Evolutionary conservation across 1,284 basidiomycete species (phyloP).

Genomic region (Cutaneotrichosporon cavernicola): DNA sequence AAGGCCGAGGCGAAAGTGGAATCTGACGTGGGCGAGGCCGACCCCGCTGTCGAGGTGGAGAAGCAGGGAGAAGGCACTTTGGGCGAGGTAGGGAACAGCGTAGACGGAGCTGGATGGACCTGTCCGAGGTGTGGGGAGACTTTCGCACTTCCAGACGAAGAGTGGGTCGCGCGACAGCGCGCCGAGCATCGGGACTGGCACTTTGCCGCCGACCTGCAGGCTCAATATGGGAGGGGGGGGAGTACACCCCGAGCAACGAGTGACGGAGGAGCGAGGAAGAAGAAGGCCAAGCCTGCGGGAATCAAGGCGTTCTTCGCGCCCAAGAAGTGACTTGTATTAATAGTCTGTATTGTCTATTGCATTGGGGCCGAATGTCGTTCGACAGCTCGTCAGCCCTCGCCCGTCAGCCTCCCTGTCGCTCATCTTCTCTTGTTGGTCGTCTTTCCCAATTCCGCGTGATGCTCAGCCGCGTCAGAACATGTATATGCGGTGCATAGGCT

Average conservation of each 20-base stretch:
- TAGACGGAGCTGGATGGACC: not conserved
- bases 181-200: slow-evolving; percentile 84
- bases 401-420: not conserved
- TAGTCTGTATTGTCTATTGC: not conserved
- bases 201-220: slow-evolving; percentile 71
- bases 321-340: slow-evolving; percentile 21
- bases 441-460: no score
- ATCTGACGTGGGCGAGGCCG: no score
- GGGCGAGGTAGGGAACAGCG: not conserved
- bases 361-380: not conserved
- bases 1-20: slow-evolving; percentile 6
- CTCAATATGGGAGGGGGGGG: slow-evolving; percentile 22
- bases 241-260: not conserved
- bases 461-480: not conserved
- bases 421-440: not conserved
- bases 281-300: slow-evolving; percentile 56
- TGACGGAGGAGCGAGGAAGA: slow-evolving; percentile 24
- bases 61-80: not conserved
- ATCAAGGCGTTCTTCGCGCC: slow-evolving; percentile 73
- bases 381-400: no score
- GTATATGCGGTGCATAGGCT: slow-evolving; percentile 5
- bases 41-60: not conserved
- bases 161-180: slow-evolving; percentile 54
- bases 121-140: slow-evolving; percentile 35
- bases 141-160: slow-evolving; percentile 21